These are phyloP conservation scores for Colletotrichum agaves DNA, from an alignment of 2,329 filamentous ascomycete species.

Conservation along the genomic window DNA sequence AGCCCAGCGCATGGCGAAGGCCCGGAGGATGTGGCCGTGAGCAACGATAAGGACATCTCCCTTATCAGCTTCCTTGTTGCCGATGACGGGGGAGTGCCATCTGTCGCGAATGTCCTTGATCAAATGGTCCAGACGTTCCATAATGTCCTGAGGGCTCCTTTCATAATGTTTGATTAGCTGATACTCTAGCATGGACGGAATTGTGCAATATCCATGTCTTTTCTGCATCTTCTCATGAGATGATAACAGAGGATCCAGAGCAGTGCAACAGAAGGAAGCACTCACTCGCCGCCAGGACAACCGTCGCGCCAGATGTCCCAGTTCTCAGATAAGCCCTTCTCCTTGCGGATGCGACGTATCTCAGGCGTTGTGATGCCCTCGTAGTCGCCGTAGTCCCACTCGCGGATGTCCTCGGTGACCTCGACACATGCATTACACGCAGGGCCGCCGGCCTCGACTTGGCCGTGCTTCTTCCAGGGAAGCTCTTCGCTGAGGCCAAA, in stretches of 20 bases:
- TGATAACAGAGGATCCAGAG: neutral
- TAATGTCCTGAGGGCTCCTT: slow-evolving; percentile 78
- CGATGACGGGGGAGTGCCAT: slow-evolving; percentile 71
- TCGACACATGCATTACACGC: slow-evolving; percentile 70
- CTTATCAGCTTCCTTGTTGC: slow-evolving; percentile 47
- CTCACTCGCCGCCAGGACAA: slow-evolving; percentile 85
- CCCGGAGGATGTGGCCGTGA: slow-evolving; percentile 89
- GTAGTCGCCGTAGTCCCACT: slow-evolving; percentile 91
- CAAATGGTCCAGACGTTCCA: slow-evolving; percentile 76
- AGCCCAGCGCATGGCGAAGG: slow-evolving; percentile 89
- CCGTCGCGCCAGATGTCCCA: slow-evolving; percentile 96
- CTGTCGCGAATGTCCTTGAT: slow-evolving; percentile 78
- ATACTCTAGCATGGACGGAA: neutral
- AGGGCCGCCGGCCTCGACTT: slow-evolving; percentile 46
- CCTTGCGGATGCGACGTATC: slow-evolving; percentile 68
- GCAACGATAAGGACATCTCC: slow-evolving; percentile 73
- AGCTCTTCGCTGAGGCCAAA: slow-evolving; percentile 75
- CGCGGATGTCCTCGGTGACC: slow-evolving; percentile 77
- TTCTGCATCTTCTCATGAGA: too few relatives aligned
- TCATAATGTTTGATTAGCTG: slow-evolving; percentile 1
- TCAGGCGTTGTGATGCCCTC: slow-evolving; percentile 81
- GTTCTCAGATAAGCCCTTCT: slow-evolving; percentile 64
- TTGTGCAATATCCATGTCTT: too few relatives aligned
- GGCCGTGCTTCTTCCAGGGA: slow-evolving; percentile 73
- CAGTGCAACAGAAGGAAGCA: slow-evolving; percentile 38